Conservation (phyloP, 208 protist genomes). For the Phytomonas sp. region DNA sequence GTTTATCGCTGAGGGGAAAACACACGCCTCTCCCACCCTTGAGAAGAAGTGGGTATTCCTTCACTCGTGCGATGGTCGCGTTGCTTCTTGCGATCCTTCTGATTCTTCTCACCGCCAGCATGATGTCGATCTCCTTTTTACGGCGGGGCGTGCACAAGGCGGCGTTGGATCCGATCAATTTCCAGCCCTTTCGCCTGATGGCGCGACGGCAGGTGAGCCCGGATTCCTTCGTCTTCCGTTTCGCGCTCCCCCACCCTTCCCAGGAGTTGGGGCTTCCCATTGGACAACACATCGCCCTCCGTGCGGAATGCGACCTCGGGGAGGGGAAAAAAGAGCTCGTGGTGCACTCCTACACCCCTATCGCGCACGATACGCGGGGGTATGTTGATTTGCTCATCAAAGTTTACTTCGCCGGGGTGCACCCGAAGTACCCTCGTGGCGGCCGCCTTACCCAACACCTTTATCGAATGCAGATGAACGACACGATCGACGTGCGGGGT, state of each 20-base stretch:
- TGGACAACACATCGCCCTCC: slow-evolving; percentile 70
- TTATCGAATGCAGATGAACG: slow-evolving; percentile 68
- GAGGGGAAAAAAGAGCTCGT: slow-evolving; percentile 41
- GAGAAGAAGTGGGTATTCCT: too few species aligned
- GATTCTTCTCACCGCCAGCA: slow-evolving; percentile 18
- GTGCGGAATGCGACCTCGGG: slow-evolving; percentile 19
- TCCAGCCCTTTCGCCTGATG: slow-evolving; percentile 48
- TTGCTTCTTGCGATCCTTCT: too few species aligned
- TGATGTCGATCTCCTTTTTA: slow-evolving; percentile 18
- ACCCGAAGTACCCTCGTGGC: slow-evolving; percentile 82
- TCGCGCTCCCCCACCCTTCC: slow-evolving; percentile 39
- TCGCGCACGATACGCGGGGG: slow-evolving; percentile 81
- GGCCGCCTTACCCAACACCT: slow-evolving; percentile 88
- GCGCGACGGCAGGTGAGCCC: slow-evolving; percentile 53
- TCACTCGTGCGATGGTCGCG: too few species aligned
- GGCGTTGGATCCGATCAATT: slow-evolving; percentile 45
- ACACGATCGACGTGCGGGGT: slow-evolving; percentile 79
- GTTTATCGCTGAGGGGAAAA: too few species aligned
- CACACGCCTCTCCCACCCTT: too few species aligned
- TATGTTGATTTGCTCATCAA: slow-evolving; percentile 92
- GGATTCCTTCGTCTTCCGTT: slow-evolving; percentile 77
- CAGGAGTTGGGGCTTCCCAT: slow-evolving; percentile 72
- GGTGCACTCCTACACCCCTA: slow-evolving; percentile 88
- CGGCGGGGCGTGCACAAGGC: too few species aligned
- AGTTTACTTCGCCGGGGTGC: slow-evolving; percentile 79